These are phyloP conservation scores for Chamaecrista fasciculata DNA, from an alignment of 306 rosid species.

Conservation along the genomic window DNA sequence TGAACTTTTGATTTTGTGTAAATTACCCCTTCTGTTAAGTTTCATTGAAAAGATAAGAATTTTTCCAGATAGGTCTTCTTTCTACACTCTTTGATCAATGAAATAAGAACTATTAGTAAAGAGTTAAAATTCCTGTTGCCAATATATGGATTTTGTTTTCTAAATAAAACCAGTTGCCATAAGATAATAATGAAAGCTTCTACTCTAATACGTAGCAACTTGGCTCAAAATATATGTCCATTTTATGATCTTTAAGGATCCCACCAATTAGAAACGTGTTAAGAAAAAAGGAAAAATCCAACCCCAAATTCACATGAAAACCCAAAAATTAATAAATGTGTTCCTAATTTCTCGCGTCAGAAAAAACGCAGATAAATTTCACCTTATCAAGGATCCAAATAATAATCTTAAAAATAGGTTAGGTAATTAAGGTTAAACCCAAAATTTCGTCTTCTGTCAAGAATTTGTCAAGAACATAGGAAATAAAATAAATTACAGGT, in stretches of 20 bases:
- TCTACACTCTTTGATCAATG: background rate
- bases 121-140: background rate
- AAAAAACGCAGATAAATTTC: constrained; percentile 3
- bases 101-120: background rate
- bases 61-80: background rate
- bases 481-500: background rate
- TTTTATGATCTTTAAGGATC: background rate
- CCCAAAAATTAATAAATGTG: background rate
- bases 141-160: background rate
- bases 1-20: too few relatives aligned
- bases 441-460: constrained; percentile 9
- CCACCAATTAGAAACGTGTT: background rate
- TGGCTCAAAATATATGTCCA: background rate
- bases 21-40: too few relatives aligned
- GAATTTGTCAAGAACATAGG: constrained; percentile 26
- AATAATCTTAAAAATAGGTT: constrained; percentile 2
- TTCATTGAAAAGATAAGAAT: background rate
- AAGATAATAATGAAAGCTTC: background rate
- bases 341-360: background rate
- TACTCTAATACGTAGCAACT: background rate
- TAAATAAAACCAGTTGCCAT: background rate
- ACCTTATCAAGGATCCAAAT: background rate
- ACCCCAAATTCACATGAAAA: background rate
- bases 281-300: constrained; percentile 1
- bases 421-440: background rate